A percentile compares a stretch with the other conserved stretches of the same genome.
These are phyloP conservation scores for Tephrocybe sp. DNA, from an alignment of 768 basidiomycete genomes.

Conservation along the genomic window DNA sequence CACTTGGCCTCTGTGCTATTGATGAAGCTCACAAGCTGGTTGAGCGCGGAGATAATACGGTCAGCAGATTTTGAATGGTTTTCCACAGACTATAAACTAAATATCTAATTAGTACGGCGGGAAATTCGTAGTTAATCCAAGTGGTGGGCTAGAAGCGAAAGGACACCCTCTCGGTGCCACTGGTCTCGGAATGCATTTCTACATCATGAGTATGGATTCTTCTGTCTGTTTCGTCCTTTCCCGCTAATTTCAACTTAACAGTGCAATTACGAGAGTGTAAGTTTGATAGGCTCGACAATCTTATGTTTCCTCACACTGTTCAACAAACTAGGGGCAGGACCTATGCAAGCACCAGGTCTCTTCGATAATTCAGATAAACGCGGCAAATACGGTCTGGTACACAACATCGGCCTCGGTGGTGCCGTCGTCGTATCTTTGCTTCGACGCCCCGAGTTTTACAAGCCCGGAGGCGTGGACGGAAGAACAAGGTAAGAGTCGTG, in stretches of 20 bases:
- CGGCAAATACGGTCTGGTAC: slow-evolving; percentile 78
- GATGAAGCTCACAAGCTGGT: slow-evolving; percentile 75
- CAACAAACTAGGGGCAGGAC: slow-evolving; percentile 62
- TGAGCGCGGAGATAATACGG: slow-evolving; percentile 77
- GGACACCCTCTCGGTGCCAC: slow-evolving; percentile 85
- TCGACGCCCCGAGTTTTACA: slow-evolving; percentile 75
- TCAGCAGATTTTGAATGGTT: slow-evolving; percentile 31
- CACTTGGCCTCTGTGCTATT: slow-evolving; percentile 64
- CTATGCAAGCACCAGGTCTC: slow-evolving; percentile 76
- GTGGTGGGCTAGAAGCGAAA: slow-evolving; percentile 86
- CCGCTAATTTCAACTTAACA: slow-evolving; percentile 21
- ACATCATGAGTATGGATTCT: slow-evolving; percentile 62
- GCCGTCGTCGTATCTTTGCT: slow-evolving; percentile 76
- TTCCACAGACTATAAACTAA: not conserved
- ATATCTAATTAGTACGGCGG: slow-evolving; percentile 61
- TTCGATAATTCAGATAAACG: slow-evolving; percentile 60
- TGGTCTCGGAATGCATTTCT: slow-evolving; percentile 85
- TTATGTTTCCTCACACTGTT: not conserved
- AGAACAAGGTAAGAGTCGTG: slow-evolving; percentile 46
- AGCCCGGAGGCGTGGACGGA: slow-evolving; percentile 64
- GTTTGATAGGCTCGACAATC: slow-evolving; percentile 11
- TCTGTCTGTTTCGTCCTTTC: not conserved
- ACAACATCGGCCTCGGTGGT: slow-evolving; percentile 82
- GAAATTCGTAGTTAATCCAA: slow-evolving; percentile 82
- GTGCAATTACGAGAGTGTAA: slow-evolving; percentile 76